Evolutionary conservation across 768 basidiomycete species (phyloP).

Genomic region (Leccinum truebloodii): DNA sequence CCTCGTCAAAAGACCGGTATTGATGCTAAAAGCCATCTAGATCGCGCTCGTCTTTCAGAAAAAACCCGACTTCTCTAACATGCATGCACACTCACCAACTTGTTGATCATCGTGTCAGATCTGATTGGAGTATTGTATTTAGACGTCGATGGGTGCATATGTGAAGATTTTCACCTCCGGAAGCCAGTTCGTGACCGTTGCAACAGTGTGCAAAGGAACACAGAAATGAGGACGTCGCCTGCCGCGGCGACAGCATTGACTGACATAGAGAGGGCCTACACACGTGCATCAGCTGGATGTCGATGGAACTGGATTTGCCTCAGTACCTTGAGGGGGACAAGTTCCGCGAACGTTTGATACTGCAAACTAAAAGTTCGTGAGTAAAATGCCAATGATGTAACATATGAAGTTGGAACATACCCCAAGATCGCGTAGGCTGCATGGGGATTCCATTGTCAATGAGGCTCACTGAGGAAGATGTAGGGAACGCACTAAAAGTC

Average conservation of each 20-base stretch:
- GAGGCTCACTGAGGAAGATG: not conserved
- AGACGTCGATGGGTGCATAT: not conserved
- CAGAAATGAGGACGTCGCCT: not conserved
- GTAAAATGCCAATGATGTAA: not conserved
- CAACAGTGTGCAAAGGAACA: constrained; percentile 33
- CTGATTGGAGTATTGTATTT: constrained; percentile 9
- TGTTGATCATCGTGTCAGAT: constrained; percentile 58
- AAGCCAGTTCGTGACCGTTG: constrained; percentile 55
- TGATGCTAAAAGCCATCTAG: constrained; percentile 55
- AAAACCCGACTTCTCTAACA: not conserved
- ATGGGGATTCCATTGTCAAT: constrained; percentile 7
- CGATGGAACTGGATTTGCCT: too few species aligned
- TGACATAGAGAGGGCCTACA: not conserved
- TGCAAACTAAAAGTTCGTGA: constrained; percentile 38
- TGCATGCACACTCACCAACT: constrained; percentile 29
- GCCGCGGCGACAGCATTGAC: not conserved
- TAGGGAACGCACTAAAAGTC: constrained; percentile 34
- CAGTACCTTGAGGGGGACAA: constrained; percentile 47
- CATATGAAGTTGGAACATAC: constrained; percentile 31
- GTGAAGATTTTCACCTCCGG: constrained; percentile 35
- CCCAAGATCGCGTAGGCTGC: constrained; percentile 39
- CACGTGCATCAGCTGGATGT: not conserved
- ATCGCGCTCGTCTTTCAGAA: not conserved
- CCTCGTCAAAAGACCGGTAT: constrained; percentile 33
- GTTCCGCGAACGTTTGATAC: constrained; percentile 45